Evolutionary conservation across 169 alveolate genomes (phyloP), one percentile per base, ranked within the genome.

Genomic region (Cryptosporidium sp.): DNA sequence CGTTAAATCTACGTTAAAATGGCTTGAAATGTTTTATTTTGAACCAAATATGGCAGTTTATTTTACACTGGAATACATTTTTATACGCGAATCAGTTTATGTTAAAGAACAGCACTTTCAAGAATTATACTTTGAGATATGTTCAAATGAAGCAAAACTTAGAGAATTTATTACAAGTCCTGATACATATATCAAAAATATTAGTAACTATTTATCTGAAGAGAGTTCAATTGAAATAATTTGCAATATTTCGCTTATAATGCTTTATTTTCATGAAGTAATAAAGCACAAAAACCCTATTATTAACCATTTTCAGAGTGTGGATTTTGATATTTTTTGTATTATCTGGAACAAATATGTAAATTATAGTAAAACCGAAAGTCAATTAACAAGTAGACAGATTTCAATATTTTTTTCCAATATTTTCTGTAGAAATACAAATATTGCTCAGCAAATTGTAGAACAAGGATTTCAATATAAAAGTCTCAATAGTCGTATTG

Each of bases 11-110:
- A 80, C 89, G 44, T 51, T 42, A 16, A 39, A 62, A 26, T 80
- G 89, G 89, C 45, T 80, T 9, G 75, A 42, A n/a, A 60, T 62
- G 60, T 80, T 62, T 65, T 80, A 80, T 44, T 61, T 80, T 29
- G 89, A 80, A 42, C 89, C 89, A 12, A 62, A 42, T 26, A 62
- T 80, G 75, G 29, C 89, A 39, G 45, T 65, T 37, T 80, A 80
- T 33, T 80, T 53, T 9, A 65, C 62, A 6, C 18, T 80, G 3
- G 75, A 80, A 45, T 42, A 1, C 8, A 44, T 80, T 0, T 62
- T 62, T 67, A 21, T 45, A 16, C 45, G 21, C 3, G 80, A 45
- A 18, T 37, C 42, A 21, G 31, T 23, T 1, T 45, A 26, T 16
- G 39, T 16, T n/a, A 42, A 21, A 9, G 65, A 60, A 16, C 29